Evolutionary conservation across 2,329 filamentous ascomycete species (phyloP).

Genomic region (Hypoxylon sp.): DNA sequence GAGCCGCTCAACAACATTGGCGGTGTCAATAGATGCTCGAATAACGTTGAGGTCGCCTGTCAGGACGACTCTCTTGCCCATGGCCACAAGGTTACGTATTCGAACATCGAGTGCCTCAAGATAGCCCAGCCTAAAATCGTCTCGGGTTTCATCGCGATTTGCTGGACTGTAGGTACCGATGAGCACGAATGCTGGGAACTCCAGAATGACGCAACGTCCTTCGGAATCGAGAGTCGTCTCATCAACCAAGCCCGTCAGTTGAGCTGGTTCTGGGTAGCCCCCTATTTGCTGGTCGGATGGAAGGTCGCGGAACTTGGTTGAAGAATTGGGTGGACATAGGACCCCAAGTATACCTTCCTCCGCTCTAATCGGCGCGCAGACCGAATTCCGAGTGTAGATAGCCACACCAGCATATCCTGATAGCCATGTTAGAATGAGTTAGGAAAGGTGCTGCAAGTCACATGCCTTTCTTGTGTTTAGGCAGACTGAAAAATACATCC

Average conservation of each 20-base stretch:
- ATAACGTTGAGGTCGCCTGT: conserved; percentile 89
- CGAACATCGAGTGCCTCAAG: conserved; percentile 81
- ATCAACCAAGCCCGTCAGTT: conserved; percentile 72
- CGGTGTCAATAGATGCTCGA: conserved; percentile 75
- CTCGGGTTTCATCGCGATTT: conserved; percentile 82
- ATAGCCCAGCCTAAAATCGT: conserved; percentile 84
- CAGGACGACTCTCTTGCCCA: conserved; percentile 86
- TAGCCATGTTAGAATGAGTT: conserved; percentile 15
- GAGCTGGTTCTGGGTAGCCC: conserved; percentile 78
- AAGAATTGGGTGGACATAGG: conserved; percentile 76
- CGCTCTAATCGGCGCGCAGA: conserved; percentile 84
- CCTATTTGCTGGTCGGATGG: conserved; percentile 81
- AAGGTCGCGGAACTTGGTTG: conserved; percentile 76
- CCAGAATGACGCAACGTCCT: conserved; percentile 87
- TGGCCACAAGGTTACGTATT: conserved; percentile 80
- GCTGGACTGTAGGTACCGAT: conserved; percentile 93
- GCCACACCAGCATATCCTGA: conserved; percentile 93
- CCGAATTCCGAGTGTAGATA: conserved; percentile 89
- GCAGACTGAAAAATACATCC: conserved; percentile 96
- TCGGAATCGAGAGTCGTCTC: conserved; percentile 83
- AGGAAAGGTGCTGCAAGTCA: conserved; percentile 1
- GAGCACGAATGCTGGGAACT: conserved; percentile 94
- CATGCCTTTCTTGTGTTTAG: conserved; percentile 89
- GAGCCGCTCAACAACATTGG: conserved; percentile 75
- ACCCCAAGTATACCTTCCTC: conserved; percentile 94